Evolutionary conservation across 2,329 filamentous ascomycete species (phyloP), one percentile per base, ranked within the genome.

Genomic region (Phyllosticta capitalensis): DNA sequence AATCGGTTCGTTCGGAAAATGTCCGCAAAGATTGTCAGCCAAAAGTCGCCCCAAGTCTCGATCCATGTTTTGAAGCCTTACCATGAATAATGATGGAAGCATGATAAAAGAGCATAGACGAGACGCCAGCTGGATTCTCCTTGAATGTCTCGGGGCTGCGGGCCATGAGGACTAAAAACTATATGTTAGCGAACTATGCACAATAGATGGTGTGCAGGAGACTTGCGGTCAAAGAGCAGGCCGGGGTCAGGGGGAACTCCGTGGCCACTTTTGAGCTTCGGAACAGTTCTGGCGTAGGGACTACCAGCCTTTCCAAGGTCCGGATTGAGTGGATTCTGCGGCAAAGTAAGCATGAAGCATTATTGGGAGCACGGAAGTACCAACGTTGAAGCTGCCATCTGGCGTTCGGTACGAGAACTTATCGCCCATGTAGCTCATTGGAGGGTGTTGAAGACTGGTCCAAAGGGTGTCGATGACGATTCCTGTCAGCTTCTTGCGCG

Each of bases 341-440:
- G 2, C 0, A 0, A 0, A 1, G 14, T 90, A 74, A 65, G 79
- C 76, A 0, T 87, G 87, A 59, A 83, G 78, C 63, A 82, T 78
- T 5, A 85, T 81, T 1, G 1, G 10, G 3, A n/a, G 0, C 3
- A 4, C 1, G 0, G 0, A 2, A 7, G 7, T 5, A 28, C 66
- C 90, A 90, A 76, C 64, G 63, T 90, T 91, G 71, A 83, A 80
- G 0, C 83, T 87, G 0, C 88, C 88, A 74, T 91, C 87, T 0
- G 87, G 81, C 56, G 80, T 80, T 14, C 88, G 81, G 67, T 89
- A 91, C 64, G 79, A 78, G 66, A 79, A 86, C 59, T 86, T 75
- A 7, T 85, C 69, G 48, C 75, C 76, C 64, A 78, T 68, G 58
- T 72, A 78, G 33, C 72, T 75, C 7, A 59, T 17, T 5, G 56